These are phyloP conservation scores for Acrocalymma vagum DNA, from an alignment of 2,329 filamentous ascomycete species.

Conservation along the genomic window DNA sequence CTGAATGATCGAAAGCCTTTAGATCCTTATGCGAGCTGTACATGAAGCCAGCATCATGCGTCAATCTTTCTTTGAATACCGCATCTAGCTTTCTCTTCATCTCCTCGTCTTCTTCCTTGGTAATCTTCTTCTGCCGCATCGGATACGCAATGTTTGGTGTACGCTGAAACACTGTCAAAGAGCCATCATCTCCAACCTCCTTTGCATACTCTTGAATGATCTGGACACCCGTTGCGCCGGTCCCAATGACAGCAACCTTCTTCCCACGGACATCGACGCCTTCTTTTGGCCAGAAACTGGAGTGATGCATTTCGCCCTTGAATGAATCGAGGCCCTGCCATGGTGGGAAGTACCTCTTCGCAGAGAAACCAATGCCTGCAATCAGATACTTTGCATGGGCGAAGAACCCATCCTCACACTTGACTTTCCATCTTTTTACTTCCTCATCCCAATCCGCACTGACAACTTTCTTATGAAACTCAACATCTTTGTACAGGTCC, in stretches of 20 bases:
- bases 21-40: conserved; percentile 46
- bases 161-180: conserved; percentile 67
- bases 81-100: conserved; percentile 6
- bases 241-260: conserved; percentile 67
- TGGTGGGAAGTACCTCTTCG: conserved; percentile 64
- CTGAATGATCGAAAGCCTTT: conserved; percentile 55
- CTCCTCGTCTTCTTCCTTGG: conserved; percentile 11
- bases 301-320: conserved; percentile 64
- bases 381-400: conserved; percentile 59
- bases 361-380: conserved; percentile 61
- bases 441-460: conserved; percentile 57
- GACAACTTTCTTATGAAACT: conserved; percentile 11
- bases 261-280: conserved; percentile 62
- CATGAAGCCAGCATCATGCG: conserved; percentile 42
- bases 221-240: conserved; percentile 69
- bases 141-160: conserved; percentile 70
- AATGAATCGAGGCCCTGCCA: conserved; percentile 65
- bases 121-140: conserved; percentile 50
- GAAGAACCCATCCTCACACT: conserved; percentile 55
- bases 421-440: conserved; percentile 56
- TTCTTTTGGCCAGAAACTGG: conserved; percentile 65
- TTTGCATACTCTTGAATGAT: conserved; percentile 66
- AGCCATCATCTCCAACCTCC: conserved; percentile 53
- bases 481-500: conserved; percentile 59
- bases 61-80: conserved; percentile 25